Base-by-base conservation (phyloP, 202 grass and related monocot species). In the Alloteropsis angusta region DNA sequence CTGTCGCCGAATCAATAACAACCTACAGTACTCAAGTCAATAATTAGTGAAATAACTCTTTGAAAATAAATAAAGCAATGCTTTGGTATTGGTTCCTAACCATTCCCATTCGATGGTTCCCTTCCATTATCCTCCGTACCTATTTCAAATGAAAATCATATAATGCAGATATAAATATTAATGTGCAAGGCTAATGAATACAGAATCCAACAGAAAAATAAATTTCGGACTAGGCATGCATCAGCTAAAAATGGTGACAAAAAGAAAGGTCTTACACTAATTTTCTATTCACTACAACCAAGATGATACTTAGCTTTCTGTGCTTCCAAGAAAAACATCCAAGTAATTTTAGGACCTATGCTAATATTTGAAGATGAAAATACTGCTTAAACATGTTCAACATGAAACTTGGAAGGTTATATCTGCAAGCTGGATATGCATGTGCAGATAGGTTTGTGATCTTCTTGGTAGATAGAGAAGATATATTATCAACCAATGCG, bases 71-170 rank as follows among this genome's bases (percentile, higher is more conserved):
- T 14, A 72, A 61, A 59, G 1, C 5, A 15, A 52, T 65, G 46
- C 12, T 58, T 76, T 41, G 3, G 72, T 12, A 83, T 67, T 71
- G 74, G 75, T 67, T 71, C 35, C 85, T 74, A 74, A 97, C 96
- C 96, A 98, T 98, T 93, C 96, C 92, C 96, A 95, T 98, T 49
- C 87, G 85, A 87, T 82, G 96, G 85, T 93, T 95, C 80, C 96
- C 96, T 91, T 98, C 96, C 96, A 98, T 98, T 80, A 95, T 82
- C 67, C 96, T 98, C 86, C 95, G 85, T 78, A 98, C 88, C 92
- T 98, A 64, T 76, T 78, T 61, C 21, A 82, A 88, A 74, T 42
- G 17, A 11, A 45, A 84, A 73, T 42, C 23, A 61, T 59, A 73
- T 36, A 30, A 30, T 30, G 28, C 28, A 30, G 28, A 30, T 30